phyloP scores from a whole-genome alignment of 495 filamentous ascomycete genomes.

The Penicillium parvum region DNA sequence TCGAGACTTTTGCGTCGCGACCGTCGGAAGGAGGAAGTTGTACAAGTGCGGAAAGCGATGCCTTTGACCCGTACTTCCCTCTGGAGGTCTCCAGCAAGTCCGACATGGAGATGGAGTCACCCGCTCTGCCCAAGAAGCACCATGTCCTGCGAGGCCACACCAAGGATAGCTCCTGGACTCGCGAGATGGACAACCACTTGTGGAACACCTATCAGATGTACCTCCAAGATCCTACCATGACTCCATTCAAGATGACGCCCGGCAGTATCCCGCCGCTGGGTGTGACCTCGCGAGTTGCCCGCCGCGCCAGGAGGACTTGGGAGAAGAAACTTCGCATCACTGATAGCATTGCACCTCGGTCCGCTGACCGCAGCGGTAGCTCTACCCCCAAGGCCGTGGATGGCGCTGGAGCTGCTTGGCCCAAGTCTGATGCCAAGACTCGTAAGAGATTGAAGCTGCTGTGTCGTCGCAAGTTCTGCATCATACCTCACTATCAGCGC shows the following conservation, averaged over 20 bases:
- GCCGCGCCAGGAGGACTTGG: slow-evolving; percentile 84
- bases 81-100: slow-evolving; percentile 37
- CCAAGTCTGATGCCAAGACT: slow-evolving; percentile 76
- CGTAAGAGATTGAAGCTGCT: slow-evolving; percentile 75
- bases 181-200: slow-evolving; percentile 86
- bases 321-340: slow-evolving; percentile 29
- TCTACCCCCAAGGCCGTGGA: slow-evolving; percentile 52
- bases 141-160: slow-evolving; percentile 2
- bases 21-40: slow-evolving; percentile 63
- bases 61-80: slow-evolving; percentile 52
- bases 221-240: slow-evolving; percentile 85
- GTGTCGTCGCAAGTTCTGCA: slow-evolving; percentile 69
- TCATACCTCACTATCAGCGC: slow-evolving; percentile 63
- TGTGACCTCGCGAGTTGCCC: slow-evolving; percentile 81
- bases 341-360: slow-evolving; percentile 1
- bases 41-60: slow-evolving; percentile 62
- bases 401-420: slow-evolving; percentile 55
- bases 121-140: slow-evolving; percentile 27
- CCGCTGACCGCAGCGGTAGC: slow-evolving; percentile 51
- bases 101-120: slow-evolving; percentile 26
- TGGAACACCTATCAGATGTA: slow-evolving; percentile 90
- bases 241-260: slow-evolving; percentile 86
- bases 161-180: slow-evolving; percentile 60
- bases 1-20: slow-evolving; percentile 60
- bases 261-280: slow-evolving; percentile 83